Base-by-base conservation (phyloP, 305 asterid genomes). In the Fraxinus xanthoxyloides region DNA sequence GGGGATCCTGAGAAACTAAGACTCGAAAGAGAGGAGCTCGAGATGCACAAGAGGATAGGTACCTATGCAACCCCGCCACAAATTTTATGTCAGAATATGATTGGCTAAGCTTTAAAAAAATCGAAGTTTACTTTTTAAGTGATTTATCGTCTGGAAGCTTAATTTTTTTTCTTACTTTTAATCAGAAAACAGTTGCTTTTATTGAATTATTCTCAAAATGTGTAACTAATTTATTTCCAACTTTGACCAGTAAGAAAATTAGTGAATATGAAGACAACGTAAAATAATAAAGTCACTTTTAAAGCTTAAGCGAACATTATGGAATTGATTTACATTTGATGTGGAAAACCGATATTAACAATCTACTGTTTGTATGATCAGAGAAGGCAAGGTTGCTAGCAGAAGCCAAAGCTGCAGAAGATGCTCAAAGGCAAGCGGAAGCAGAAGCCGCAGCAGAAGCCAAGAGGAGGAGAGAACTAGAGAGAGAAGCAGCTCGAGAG, bases 351-450 rank as follows among this genome's bases (percentile, higher is more conserved):
- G 28, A n/a, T 77, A 6, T 59, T 80, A 48, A 79, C 48, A 77
- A 65, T 75, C 72, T 15, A 34, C 46, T 70, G 31, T 59, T 4
- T 73, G 65, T 76, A 2, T 77, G 34, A 84, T 40, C 98, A 96
- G 98, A 95, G 88, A 96, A 88, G 88, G 98, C 98, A 80, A 89
- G 97, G 88, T 83, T 94, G 87, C 97, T 90, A 85, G 98, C 95
- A 76, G 98, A 94, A 89, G 98, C 98, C 7, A 92, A 85, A 90
- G 98, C 98, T 82, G 99, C 99, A 43, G 99, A 94, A 90, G 98
- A 91, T 82, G 98, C 98, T 80, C 90, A 90, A 84, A 92, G 84
- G 86, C 92, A 70, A 77, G 98, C 94, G 36, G 98, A 93, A 89
- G 95, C 88, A 63, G 98, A 89, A 85, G 99, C 97, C 28, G 98